Evolutionary conservation across 495 filamentous ascomycete species (phyloP).

Genomic region (Bacidia rubella): DNA sequence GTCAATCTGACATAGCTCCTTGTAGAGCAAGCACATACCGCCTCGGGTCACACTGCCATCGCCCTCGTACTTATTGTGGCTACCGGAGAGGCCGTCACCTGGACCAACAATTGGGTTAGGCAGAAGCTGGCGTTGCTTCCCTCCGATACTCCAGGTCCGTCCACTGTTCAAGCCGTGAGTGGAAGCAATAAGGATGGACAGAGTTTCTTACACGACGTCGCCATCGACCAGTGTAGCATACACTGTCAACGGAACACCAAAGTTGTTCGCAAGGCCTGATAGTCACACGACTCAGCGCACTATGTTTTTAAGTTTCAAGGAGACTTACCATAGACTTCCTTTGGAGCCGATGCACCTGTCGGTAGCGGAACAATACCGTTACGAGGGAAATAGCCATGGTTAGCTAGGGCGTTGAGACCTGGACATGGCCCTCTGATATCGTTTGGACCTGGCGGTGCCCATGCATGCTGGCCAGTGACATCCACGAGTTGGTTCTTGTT

Average conservation of each 20-base stretch:
- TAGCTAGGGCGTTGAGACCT: slow-evolving; percentile 36
- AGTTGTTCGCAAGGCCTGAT: too few species aligned
- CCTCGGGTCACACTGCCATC: slow-evolving; percentile 12
- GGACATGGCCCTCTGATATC: slow-evolving; percentile 34
- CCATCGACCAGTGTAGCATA: too few species aligned
- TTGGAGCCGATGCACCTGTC: too few species aligned
- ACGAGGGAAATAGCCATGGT: slow-evolving; percentile 37
- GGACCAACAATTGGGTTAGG: slow-evolving; percentile 11
- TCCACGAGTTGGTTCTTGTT: slow-evolving; percentile 16
- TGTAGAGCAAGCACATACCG: neutral
- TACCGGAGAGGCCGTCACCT: slow-evolving; percentile 18
- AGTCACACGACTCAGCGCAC: too few species aligned
- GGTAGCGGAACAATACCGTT: slow-evolving; percentile 25
- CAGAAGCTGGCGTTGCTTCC: slow-evolving; percentile 13
- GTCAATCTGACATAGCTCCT: too few species aligned
- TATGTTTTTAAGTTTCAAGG: too few species aligned
- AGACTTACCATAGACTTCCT: too few species aligned
- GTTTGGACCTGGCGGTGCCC: slow-evolving; percentile 15
- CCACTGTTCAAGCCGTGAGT: too few species aligned
- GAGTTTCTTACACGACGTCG: slow-evolving; percentile 10
- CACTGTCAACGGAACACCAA: too few species aligned
- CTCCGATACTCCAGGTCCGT: slow-evolving; percentile 18
- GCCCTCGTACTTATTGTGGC: slow-evolving; percentile 20
- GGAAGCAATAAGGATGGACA: too few species aligned
- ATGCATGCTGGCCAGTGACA: slow-evolving; percentile 18